Base-by-base conservation (phyloP, 345 rosid genomes). In the Camelina laxa region DNA sequence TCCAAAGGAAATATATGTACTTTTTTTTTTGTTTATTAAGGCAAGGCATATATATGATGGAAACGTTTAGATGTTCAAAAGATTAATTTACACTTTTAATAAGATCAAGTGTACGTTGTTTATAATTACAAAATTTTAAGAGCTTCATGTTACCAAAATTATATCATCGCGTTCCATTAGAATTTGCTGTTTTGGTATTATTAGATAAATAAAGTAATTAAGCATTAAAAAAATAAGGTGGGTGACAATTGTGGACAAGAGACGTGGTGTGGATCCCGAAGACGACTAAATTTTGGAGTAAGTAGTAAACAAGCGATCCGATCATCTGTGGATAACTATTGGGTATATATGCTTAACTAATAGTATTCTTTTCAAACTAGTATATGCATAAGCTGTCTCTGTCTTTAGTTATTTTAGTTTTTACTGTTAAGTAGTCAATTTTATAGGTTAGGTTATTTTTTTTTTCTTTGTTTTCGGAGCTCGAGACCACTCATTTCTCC, bases 181-280 rank as follows among this genome's bases (percentile, higher is more conserved):
- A 49, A 67, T 4, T 14, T 66, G 24, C 17, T 13, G 14, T 66
- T 42, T 42, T 8, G 53, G 2, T 27, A 27, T 27, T 47, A 7
- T 5, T 24, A 39, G 6, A 39, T 2, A 49, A 51, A 51, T 14
- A 73, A 9, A 55, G 20, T 35, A 65, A 48, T n/a, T 6, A 74
- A 75, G 38, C 44, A 27, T 39, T 22, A 57, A 39, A 62, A 21
- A 30, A 31, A 31, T 35, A 45, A 35, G 56, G 53, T 63, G 11
- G 60, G 27, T 56, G 65, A 56, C 59, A 20, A 55, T 44, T 55
- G 3, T 63, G 75, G 70, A 70, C 65, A 76, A 76, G 75, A 70
- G 75, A 69, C 71, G 80, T 76, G 72, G 61, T 76, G 80, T 64
- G 61, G 72, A 76, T 76, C 80, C 80, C 80, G 50, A 76, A 47